Base-by-base conservation (phyloP, 2,329 filamentous ascomycete species). In the Setomelanomma holmii region DNA sequence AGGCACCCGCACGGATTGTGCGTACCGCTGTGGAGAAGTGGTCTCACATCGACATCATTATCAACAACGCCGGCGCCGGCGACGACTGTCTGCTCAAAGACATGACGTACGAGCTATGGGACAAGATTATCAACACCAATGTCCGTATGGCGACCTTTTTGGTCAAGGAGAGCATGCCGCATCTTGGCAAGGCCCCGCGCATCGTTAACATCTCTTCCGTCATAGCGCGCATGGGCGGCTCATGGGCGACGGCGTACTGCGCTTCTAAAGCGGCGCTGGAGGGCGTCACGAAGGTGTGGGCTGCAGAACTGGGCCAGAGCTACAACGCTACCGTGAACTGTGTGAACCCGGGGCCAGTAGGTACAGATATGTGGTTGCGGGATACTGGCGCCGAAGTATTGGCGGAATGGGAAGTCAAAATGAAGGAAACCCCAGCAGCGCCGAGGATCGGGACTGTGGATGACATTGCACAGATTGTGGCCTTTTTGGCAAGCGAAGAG, bases 381-480 rank as follows among this genome's bases (percentile, higher is more conserved):
- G 44, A 34, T 19, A 35, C 44, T 6, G 44, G 44, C 7, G 14
- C 12, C 22, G 44, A 40, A 22, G 34, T 40, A 20, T 34, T 47
- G 19, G 35, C 35, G 4, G 19, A 35, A 3, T 40, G 40, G 44
- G 44, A 47, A 22, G 44, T 40, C 16, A 34, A 47, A 30, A 47
- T 40, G n/a, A 47, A 47, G 21, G 38, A 38, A 27, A 45, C 43
- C 4, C 43, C 43, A n/a, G 43, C 43, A 21, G 43, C 43, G 7
- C 43, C 43, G 17, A 22, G 43, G 27, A 33, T 33, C 22, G 43
- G 43, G n/a, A 36, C 10, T 12, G 43, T 22, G 22, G 20, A 14
- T 17, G 89, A 91, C 76, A 80, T 91, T 71, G 89, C 87, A 0
- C 89, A 88, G 1, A 82, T 89, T 7, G 85, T 91, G 16, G 87